Evolutionary conservation across 768 basidiomycete genomes (phyloP).

Genomic region (Kwoniella bestiolae): DNA sequence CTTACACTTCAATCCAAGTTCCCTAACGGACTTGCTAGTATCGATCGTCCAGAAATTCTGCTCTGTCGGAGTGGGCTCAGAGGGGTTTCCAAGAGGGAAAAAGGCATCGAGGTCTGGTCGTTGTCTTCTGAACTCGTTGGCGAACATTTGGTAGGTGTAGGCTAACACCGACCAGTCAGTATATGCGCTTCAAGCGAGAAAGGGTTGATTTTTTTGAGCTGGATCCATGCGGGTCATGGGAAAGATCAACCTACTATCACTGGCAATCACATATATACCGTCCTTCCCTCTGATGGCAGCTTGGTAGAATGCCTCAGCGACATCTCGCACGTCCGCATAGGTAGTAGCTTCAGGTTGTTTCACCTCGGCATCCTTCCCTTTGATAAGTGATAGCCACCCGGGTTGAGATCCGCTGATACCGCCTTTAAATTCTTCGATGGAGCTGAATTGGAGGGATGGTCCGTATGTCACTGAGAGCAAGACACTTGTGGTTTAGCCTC

Average conservation of each 20-base stretch:
- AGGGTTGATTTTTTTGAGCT: no score
- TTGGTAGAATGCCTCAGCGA: conserved; percentile 32
- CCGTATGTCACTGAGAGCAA: conserved; percentile 16
- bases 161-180: neutral
- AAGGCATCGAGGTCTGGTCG: conserved; percentile 22
- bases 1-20: conserved; percentile 24
- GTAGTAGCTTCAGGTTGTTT: neutral
- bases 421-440: neutral
- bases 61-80: conserved; percentile 5
- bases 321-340: conserved; percentile 12
- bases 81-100: conserved; percentile 11
- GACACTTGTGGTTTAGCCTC: no score
- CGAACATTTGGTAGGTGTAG: conserved; percentile 23
- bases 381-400: neutral
- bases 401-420: conserved; percentile 7
- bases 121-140: conserved; percentile 13
- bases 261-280: conserved; percentile 31
- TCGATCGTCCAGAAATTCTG: conserved; percentile 2
- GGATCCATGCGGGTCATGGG: neutral
- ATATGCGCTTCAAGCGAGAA: neutral
- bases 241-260: conserved; percentile 10
- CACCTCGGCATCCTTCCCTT: conserved; percentile 3
- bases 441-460: neutral
- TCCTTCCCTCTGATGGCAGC: conserved; percentile 12
- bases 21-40: conserved; percentile 5